Percentiles rank a stretch among this genome's conserved stretches.
Evolutionary conservation across 129 eudicot genomes (phyloP).

Genomic region (Smallanthus sonchifolius): DNA sequence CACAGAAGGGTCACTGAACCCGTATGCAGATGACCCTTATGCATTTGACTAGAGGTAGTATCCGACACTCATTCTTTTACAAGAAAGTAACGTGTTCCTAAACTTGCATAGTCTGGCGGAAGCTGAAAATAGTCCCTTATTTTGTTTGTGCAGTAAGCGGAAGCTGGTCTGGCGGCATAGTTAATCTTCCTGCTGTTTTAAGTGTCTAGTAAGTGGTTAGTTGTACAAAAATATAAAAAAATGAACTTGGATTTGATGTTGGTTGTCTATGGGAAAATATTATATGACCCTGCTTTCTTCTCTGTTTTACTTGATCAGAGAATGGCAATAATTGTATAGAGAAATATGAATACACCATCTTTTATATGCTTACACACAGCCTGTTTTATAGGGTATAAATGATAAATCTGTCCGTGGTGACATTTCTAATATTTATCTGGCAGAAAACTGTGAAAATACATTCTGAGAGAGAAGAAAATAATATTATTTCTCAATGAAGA

Average conservation of each 20-base stretch:
- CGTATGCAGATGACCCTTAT: slow-evolving; percentile 92
- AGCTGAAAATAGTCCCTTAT: neutral
- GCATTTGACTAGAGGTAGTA: slow-evolving; percentile 83
- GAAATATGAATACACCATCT: neutral
- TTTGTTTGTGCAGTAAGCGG: neutral
- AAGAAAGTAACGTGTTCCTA: slow-evolving; percentile 1
- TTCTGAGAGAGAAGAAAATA: no score
- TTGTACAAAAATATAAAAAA: neutral
- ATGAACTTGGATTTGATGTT: neutral
- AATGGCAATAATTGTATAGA: neutral
- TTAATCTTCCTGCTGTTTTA: neutral
- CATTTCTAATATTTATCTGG: neutral
- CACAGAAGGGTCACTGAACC: slow-evolving; percentile 92
- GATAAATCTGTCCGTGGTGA: neutral
- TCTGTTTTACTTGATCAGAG: slow-evolving; percentile 7
- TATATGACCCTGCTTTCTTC: neutral
- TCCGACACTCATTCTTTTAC: neutral
- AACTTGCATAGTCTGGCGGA: neutral
- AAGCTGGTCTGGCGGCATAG: neutral
- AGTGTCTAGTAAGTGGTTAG: neutral
- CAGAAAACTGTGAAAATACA: no score
- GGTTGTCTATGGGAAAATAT: neutral
- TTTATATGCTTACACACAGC: neutral
- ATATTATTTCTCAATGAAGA: no score
- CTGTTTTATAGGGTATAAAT: no score